Percentiles rank a stretch among this genome's conserved stretches.
These are phyloP conservation scores for Amaranthus tricolor DNA, from an alignment of 179 eudicot species.

Conservation along the genomic window DNA sequence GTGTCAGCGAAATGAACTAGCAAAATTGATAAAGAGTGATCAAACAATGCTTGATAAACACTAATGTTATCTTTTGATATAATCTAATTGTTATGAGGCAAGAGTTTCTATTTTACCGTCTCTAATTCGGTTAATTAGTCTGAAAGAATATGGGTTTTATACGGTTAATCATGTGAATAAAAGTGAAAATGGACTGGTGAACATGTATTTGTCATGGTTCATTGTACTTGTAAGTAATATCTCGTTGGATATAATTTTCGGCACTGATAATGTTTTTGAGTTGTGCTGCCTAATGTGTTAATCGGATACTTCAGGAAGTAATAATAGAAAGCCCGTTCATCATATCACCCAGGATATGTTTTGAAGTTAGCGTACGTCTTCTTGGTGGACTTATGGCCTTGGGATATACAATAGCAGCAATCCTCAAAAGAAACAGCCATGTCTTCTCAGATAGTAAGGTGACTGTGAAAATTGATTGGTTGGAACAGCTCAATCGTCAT, in stretches of 20 bases:
- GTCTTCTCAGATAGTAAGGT: slow-evolving; percentile 70
- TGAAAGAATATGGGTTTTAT: neutral
- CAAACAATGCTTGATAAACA: too few relatives aligned
- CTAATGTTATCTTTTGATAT: neutral
- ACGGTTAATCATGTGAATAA: neutral
- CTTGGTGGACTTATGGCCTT: slow-evolving; percentile 98
- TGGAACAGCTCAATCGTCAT: slow-evolving; percentile 83
- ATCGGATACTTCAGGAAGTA: slow-evolving; percentile 64
- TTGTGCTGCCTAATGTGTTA: slow-evolving; percentile 9
- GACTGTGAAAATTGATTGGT: slow-evolving; percentile 87
- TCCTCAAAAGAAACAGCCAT: slow-evolving; percentile 87
- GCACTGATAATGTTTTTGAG: slow-evolving; percentile 8
- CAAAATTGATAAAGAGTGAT: too few relatives aligned
- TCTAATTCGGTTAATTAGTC: neutral
- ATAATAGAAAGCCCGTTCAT: slow-evolving; percentile 88
- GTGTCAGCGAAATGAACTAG: too few relatives aligned
- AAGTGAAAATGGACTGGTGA: neutral
- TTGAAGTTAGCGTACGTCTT: slow-evolving; percentile 97
- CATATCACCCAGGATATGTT: slow-evolving; percentile 97
- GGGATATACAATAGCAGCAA: slow-evolving; percentile 93
- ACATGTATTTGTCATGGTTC: neutral
- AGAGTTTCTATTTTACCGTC: neutral
- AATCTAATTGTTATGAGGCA: neutral
- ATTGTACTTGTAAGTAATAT: neutral
- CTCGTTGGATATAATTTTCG: neutral